phyloP scores from a whole-genome alignment of 2,329 filamentous ascomycete genomes.

The Hypoxylon sp. region DNA sequence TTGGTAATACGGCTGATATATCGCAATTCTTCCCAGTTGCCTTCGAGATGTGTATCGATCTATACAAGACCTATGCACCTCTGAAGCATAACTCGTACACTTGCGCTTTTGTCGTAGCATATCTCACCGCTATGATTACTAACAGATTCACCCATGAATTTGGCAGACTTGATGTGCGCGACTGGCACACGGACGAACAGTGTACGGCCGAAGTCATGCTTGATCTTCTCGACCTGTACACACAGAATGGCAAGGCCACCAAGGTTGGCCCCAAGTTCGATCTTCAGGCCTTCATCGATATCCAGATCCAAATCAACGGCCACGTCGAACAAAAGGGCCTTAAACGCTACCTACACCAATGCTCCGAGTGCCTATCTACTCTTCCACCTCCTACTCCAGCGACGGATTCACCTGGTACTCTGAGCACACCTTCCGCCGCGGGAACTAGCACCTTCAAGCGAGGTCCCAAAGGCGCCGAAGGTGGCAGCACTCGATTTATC shows the following conservation, averaged over 20 bases:
- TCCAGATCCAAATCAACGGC: slow-evolving; percentile 87
- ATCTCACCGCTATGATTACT: slow-evolving; percentile 78
- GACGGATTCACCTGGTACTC: slow-evolving; percentile 51
- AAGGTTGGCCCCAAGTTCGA: slow-evolving; percentile 76
- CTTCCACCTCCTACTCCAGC: slow-evolving; percentile 48
- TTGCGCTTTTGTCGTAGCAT: slow-evolving; percentile 82
- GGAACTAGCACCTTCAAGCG: slow-evolving; percentile 49
- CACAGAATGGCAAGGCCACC: slow-evolving; percentile 79
- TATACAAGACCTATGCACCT: slow-evolving; percentile 92
- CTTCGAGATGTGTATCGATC: slow-evolving; percentile 84
- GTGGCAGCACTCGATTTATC: slow-evolving; percentile 88
- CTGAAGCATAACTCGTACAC: slow-evolving; percentile 89
- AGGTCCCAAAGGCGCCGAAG: slow-evolving; percentile 55
- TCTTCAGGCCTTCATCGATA: slow-evolving; percentile 81
- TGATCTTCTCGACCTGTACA: slow-evolving; percentile 91
- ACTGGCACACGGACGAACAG: slow-evolving; percentile 56
- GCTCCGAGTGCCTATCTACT: slow-evolving; percentile 58
- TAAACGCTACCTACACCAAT: slow-evolving; percentile 71
- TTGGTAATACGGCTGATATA: slow-evolving; percentile 55
- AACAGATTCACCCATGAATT: slow-evolving; percentile 62
- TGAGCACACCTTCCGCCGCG: slow-evolving; percentile 45
- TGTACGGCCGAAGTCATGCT: slow-evolving; percentile 79
- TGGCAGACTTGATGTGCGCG: slow-evolving; percentile 58
- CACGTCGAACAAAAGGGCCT: slow-evolving; percentile 72
- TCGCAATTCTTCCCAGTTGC: slow-evolving; percentile 71